A percentile compares a stretch with the other conserved stretches of the same genome.
These are phyloP conservation scores for Sugiyamaella lignohabitans DNA, from an alignment of 805 yeast genomes.

Conservation along the genomic window DNA sequence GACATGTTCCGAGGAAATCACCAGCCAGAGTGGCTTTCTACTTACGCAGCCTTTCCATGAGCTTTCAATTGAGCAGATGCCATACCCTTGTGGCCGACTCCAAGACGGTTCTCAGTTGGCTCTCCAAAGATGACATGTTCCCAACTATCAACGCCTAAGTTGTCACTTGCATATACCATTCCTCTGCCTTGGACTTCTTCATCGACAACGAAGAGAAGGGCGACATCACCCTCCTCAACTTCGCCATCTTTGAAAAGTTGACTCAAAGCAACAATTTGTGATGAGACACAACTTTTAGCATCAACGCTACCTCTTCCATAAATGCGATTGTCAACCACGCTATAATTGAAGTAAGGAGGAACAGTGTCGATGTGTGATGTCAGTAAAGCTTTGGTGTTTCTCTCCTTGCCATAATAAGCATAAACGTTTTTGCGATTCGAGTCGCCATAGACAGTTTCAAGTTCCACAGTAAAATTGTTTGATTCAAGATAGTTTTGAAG, in stretches of 20 bases:
- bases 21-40: background rate
- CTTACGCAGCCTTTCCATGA: constrained; percentile 46
- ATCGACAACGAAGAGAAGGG: constrained; percentile 59
- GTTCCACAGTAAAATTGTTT: constrained; percentile 49
- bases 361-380: constrained; percentile 70
- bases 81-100: constrained; percentile 64
- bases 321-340: constrained; percentile 40
- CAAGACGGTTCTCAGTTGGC: constrained; percentile 64
- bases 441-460: constrained; percentile 30
- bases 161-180: constrained; percentile 42
- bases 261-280: constrained; percentile 51
- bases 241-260: constrained; percentile 39
- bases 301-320: constrained; percentile 65
- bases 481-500: constrained; percentile 35
- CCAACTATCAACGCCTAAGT: constrained; percentile 43
- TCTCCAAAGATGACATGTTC: constrained; percentile 64
- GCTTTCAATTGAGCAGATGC: constrained; percentile 38
- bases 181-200: constrained; percentile 67
- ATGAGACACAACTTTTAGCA: constrained; percentile 65
- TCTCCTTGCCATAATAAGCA: constrained; percentile 44
- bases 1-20: too few relatives aligned
- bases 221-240: constrained; percentile 52
- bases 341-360: constrained; percentile 56
- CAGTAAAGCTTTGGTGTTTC: constrained; percentile 44
- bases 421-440: constrained; percentile 44